phyloP scores from a whole-genome alignment of 2,329 filamentous ascomycete genomes.

The Bipolaris sorokiniana region DNA sequence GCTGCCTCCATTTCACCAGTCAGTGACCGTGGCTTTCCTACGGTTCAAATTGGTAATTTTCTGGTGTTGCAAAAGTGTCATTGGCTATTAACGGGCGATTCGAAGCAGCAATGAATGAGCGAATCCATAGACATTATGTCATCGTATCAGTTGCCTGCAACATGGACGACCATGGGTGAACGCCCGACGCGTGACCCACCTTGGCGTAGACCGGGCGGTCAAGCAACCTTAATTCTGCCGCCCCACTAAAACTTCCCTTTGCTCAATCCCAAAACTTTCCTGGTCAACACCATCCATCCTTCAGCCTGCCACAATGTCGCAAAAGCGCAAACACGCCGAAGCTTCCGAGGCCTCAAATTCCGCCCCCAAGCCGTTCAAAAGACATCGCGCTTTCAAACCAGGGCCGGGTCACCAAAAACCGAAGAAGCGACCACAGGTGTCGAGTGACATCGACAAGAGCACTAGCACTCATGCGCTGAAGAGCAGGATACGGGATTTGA shows the following conservation, averaged over 20 bases:
- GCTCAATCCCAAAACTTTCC: constrained; percentile 10
- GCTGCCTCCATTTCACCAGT: constrained; percentile 62
- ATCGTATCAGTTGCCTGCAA: not conserved
- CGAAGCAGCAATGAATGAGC: not conserved
- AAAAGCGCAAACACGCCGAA: constrained; percentile 45
- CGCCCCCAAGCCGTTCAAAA: constrained; percentile 28
- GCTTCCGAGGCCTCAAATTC: constrained; percentile 20
- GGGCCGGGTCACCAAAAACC: constrained; percentile 20
- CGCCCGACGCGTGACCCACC: constrained; percentile 29
- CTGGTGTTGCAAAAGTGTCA: not conserved
- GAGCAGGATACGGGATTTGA: constrained; percentile 73
- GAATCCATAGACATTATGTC: not conserved
- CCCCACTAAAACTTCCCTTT: constrained; percentile 43
- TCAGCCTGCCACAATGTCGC: constrained; percentile 37
- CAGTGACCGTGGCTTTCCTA: constrained; percentile 5
- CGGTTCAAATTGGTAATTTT: constrained; percentile 1
- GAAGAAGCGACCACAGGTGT: constrained; percentile 30
- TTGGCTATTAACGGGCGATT: not conserved
- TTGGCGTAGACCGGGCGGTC: constrained; percentile 29
- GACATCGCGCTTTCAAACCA: constrained; percentile 31
- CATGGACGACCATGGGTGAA: constrained; percentile 19
- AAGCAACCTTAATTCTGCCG: constrained; percentile 28
- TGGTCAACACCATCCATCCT: constrained; percentile 1
- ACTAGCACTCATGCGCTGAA: constrained; percentile 66
- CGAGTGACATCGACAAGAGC: constrained; percentile 32